These are phyloP conservation scores for Saccharomyces hybrid DNA, from an alignment of 1,139 yeast genomes.

Conservation along the genomic window DNA sequence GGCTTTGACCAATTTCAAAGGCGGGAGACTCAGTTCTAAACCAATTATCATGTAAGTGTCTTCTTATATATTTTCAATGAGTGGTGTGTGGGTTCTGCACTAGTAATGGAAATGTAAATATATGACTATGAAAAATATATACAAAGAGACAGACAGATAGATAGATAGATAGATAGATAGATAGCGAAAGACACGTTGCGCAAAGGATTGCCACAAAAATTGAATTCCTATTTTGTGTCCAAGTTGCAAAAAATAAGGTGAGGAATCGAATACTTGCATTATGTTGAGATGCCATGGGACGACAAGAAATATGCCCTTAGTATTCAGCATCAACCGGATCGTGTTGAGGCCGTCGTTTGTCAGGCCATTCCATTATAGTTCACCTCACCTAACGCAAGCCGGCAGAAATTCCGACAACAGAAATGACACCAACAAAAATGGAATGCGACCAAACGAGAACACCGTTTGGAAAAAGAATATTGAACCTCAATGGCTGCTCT, in stretches of 20 bases:
- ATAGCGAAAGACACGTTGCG: background rate
- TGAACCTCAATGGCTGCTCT: background rate
- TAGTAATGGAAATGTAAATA: background rate
- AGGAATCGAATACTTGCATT: background rate
- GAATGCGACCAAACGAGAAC: background rate
- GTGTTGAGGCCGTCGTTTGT: background rate
- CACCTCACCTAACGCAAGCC: background rate
- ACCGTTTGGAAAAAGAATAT: background rate
- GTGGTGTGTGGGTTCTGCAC: background rate
- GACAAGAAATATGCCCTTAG: background rate
- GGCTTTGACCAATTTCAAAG: conserved; percentile 67
- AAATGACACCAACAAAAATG: background rate
- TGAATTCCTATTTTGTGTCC: background rate
- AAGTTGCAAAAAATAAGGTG: background rate
- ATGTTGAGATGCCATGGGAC: background rate
- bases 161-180: background rate
- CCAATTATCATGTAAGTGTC: conserved; percentile 30
- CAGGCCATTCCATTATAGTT: background rate
- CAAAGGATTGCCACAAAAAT: background rate
- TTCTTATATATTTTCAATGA: background rate
- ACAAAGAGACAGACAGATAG: background rate
- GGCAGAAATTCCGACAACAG: background rate
- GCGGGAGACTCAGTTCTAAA: conserved; percentile 46
- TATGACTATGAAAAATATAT: background rate
- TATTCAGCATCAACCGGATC: background rate